These are phyloP conservation scores for Aristolochia californica DNA, from an alignment of 164 flowering plant species.

Conservation along the genomic window DNA sequence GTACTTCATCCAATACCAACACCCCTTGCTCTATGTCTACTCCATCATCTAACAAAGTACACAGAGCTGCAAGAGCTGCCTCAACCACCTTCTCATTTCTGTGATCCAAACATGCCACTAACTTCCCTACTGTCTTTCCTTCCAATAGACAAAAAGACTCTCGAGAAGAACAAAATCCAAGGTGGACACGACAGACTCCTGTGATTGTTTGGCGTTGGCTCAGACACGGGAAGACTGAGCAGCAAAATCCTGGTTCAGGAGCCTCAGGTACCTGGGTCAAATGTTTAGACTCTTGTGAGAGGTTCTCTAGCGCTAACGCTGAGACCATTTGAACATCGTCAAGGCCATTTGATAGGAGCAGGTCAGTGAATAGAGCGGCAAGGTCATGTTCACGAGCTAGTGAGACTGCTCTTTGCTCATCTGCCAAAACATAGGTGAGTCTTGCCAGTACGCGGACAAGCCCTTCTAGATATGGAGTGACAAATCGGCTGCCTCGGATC, in stretches of 20 bases:
- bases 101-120: constrained; percentile 83
- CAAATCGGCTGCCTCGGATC: constrained; percentile 57
- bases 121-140: constrained; percentile 61
- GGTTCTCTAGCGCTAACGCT: constrained; percentile 74
- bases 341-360: constrained; percentile 70
- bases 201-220: constrained; percentile 50
- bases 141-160: constrained; percentile 77
- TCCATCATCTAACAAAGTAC: constrained; percentile 73
- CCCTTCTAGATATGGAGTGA: constrained; percentile 82
- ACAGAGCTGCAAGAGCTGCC: constrained; percentile 79
- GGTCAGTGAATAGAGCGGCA: constrained; percentile 56
- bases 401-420: constrained; percentile 44
- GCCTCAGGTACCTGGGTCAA: constrained; percentile 54
- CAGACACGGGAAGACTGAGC: constrained; percentile 57
- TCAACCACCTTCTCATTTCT: constrained; percentile 70
- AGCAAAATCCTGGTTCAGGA: constrained; percentile 60
- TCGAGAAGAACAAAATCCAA: constrained; percentile 57
- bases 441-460: constrained; percentile 71
- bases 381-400: constrained; percentile 59
- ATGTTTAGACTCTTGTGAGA: constrained; percentile 56
- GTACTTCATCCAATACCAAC: constrained; percentile 40
- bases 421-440: constrained; percentile 58
- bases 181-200: constrained; percentile 64
- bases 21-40: constrained; percentile 73
- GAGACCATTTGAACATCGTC: constrained; percentile 87